Evolutionary conservation across 805 yeast species (phyloP).

Genomic region (Ogataea haglerorum): DNA sequence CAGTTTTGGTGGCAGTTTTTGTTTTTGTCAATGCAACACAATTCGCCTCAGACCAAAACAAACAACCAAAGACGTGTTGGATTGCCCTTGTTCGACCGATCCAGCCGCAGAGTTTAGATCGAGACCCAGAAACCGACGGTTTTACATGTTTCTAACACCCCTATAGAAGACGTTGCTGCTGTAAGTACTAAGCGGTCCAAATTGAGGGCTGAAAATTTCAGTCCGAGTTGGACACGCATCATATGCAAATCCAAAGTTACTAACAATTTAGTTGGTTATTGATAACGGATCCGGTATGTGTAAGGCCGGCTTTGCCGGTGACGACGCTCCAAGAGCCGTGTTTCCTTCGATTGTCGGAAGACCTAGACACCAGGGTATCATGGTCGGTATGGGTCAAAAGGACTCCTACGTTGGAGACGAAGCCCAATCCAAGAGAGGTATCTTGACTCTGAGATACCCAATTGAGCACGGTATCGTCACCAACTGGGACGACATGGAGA

Average conservation of each 20-base stretch:
- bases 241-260: constrained; percentile 11
- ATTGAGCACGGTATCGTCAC: constrained; percentile 99
- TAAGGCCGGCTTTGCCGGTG: constrained; percentile 99
- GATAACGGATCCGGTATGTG: constrained; percentile 99
- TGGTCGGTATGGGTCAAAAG: constrained; percentile 99
- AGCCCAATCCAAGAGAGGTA: constrained; percentile 99
- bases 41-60: not conserved
- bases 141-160: constrained; percentile 30
- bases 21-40: not conserved
- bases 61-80: not conserved
- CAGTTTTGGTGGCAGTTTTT: no score
- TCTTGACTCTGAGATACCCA: constrained; percentile 96
- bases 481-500: constrained; percentile 99
- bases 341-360: constrained; percentile 99
- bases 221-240: constrained; percentile 1
- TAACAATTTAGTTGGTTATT: constrained; percentile 61
- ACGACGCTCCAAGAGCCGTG: constrained; percentile 99
- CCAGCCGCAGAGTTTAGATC: not conserved
- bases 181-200: constrained; percentile 30
- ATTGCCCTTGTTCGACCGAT: not conserved
- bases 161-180: constrained; percentile 46
- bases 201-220: constrained; percentile 4
- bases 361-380: constrained; percentile 99
- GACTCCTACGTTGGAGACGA: constrained; percentile 99
- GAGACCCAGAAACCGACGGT: not conserved